Evolutionary conservation across 305 asterid genomes (phyloP), one percentile per base, ranked within the genome.

Genomic region (Andrographis paniculata): DNA sequence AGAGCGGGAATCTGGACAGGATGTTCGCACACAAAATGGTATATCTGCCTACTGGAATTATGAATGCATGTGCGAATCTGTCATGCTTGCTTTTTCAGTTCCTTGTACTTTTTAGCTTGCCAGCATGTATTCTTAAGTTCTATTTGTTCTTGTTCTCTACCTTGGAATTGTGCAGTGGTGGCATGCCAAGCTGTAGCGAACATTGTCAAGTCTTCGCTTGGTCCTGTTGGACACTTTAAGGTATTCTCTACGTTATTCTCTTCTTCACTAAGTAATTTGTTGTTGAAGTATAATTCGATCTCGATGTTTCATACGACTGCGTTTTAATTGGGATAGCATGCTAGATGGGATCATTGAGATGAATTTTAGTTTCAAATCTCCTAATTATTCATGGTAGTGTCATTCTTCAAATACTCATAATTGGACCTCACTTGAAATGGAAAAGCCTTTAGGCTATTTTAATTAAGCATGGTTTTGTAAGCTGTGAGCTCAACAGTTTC

Each of bases 1-100:
- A 27, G 96, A 85, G 18, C 85, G 98, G 44, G 95, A 91, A 64
- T 83, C 78, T 16, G 96, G 95, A 18, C 99, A 91, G 65, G 99
- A 86, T 46, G 99, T 91, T 50, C 95, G 96, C 45, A 63, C 94
- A 17, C 95, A 83, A 56, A 86, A 91, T 36, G 95, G 95, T 91
- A 69, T 17, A 9, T 12, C 16, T 21, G 9, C 5, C 44, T 6
- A 13, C 12, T 1, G 30, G 19, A 9, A n/a, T 7, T 10, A 7
- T 4, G 11, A 2, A 7, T 36, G 3, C 28, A 6, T 22, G 14
- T 7, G 3, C 11, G 6, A 38, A n/a, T n/a, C n/a, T 30, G 6
- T 17, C 20, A 44, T 16, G 17, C 17, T 9, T 18, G 1, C 43
- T 43, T 27, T 17, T 14, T 9, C 33, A 48, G 5, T n/a, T 45